A percentile compares a stretch with the other conserved stretches of the same genome.
Evolutionary conservation across 192 early-diverging fungal species (phyloP).

Genomic region (Diversispora epigaea): DNA sequence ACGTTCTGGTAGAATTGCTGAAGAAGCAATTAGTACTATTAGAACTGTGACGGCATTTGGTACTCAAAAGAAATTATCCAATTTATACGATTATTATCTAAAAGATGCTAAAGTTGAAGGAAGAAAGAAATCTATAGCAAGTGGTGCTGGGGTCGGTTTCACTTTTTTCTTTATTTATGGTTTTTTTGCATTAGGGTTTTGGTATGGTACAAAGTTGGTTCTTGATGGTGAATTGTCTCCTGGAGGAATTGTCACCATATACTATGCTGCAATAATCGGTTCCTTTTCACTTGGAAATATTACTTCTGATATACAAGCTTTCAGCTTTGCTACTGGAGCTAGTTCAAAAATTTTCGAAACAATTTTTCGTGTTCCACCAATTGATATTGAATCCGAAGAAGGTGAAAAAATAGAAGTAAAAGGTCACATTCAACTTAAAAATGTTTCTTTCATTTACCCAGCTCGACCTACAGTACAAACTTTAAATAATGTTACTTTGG

Average conservation of each 20-base stretch:
- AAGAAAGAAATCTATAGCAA: constrained; percentile 45
- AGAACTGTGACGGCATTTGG: constrained; percentile 80
- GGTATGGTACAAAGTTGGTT: constrained; percentile 58
- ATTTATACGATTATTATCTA: constrained; percentile 44
- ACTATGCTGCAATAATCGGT: constrained; percentile 71
- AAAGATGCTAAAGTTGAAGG: constrained; percentile 43
- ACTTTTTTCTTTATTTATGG: constrained; percentile 56
- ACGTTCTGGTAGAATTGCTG: constrained; percentile 65
- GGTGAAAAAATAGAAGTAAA: constrained; percentile 45
- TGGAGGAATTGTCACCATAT: constrained; percentile 61
- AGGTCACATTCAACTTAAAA: constrained; percentile 42
- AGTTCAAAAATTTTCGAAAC: constrained; percentile 78
- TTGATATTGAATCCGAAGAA: constrained; percentile 61
- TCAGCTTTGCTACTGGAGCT: constrained; percentile 77
- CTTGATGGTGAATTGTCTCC: constrained; percentile 65
- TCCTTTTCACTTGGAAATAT: constrained; percentile 69
- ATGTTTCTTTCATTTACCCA: constrained; percentile 66
- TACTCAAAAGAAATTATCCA: constrained; percentile 51
- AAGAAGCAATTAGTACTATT: constrained; percentile 83
- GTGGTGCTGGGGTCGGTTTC: constrained; percentile 42
- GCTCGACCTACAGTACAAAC: constrained; percentile 54
- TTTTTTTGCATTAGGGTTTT: constrained; percentile 58
- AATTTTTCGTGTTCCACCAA: constrained; percentile 77
- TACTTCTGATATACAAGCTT: constrained; percentile 66
- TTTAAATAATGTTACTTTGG: constrained; percentile 53